A percentile compares a stretch with the other conserved stretches of the same genome.
phyloP scores from a whole-genome alignment of 2,329 filamentous ascomycete species.

The Falciphora oryzae region DNA sequence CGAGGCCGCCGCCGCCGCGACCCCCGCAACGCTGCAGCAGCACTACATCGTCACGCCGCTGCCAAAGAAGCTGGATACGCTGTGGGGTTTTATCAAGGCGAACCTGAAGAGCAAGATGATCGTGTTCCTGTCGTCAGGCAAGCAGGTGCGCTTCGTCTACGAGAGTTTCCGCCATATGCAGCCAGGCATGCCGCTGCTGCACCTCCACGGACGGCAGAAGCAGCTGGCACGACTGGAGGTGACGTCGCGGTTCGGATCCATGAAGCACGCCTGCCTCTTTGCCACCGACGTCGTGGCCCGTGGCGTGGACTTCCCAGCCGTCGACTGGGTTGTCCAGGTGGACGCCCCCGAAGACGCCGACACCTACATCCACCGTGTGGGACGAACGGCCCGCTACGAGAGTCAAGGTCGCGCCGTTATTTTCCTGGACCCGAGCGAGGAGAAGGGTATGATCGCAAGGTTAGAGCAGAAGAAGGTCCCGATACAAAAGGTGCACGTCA shows the following conservation, averaged over 20 bases:
- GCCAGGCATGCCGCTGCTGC: slow-evolving; percentile 86
- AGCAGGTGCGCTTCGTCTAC: slow-evolving; percentile 94
- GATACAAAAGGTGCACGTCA: slow-evolving; percentile 79
- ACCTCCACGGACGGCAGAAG: slow-evolving; percentile 91
- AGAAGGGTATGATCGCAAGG: slow-evolving; percentile 80
- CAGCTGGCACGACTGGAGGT: slow-evolving; percentile 85
- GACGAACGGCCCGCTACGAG: slow-evolving; percentile 89
- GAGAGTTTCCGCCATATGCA: slow-evolving; percentile 90
- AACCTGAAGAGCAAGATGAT: slow-evolving; percentile 93
- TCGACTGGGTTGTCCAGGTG: slow-evolving; percentile 98
- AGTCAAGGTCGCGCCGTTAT: slow-evolving; percentile 81
- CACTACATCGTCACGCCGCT: slow-evolving; percentile 85
- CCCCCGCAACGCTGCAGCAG: slow-evolving; percentile 78
- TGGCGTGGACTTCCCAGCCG: slow-evolving; percentile 90
- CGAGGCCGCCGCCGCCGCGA: slow-evolving; percentile 72
- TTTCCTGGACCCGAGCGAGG: slow-evolving; percentile 89
- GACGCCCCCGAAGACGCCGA: slow-evolving; percentile 96
- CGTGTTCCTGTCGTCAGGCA: slow-evolving; percentile 90
- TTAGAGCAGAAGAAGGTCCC: slow-evolving; percentile 87
- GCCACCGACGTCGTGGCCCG: slow-evolving; percentile 93
- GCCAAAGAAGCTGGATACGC: slow-evolving; percentile 80
- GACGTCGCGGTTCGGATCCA: slow-evolving; percentile 71
- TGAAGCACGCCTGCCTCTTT: slow-evolving; percentile 83
- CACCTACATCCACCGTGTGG: slow-evolving; percentile 95
- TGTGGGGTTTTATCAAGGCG: slow-evolving; percentile 87